phyloP scores from a whole-genome alignment of 2,329 filamentous ascomycete species.

The Nothopassalora personata region DNA sequence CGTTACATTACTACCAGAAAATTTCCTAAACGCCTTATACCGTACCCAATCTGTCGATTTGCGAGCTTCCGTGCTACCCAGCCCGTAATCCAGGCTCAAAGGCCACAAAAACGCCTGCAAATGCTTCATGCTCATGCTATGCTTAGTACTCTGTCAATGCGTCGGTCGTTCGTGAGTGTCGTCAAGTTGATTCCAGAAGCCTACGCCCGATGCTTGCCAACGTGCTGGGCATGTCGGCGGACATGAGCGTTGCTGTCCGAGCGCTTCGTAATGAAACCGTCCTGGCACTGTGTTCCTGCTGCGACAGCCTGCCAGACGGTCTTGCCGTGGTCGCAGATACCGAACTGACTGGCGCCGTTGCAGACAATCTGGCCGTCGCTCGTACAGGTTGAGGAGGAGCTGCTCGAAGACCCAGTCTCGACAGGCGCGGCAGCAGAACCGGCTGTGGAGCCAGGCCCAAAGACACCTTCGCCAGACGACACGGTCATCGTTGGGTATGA shows the following conservation, averaged over 20 bases:
- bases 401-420: conserved; percentile 5
- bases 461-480: conserved; percentile 3
- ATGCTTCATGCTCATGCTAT: not conserved
- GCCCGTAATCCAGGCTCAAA: not conserved
- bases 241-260: conserved; percentile 6
- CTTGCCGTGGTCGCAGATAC: conserved; percentile 40
- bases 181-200: not conserved
- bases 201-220: not conserved
- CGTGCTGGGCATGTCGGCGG: conserved; percentile 11
- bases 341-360: conserved; percentile 38
- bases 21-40: not conserved
- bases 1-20: not conserved
- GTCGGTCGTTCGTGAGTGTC: not conserved
- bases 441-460: conserved; percentile 3
- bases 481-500: conserved; percentile 2
- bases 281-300: conserved; percentile 41
- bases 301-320: conserved; percentile 40
- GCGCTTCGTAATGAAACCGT: conserved; percentile 33
- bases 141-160: not conserved
- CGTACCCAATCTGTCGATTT: not conserved
- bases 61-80: not conserved
- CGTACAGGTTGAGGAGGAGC: not conserved
- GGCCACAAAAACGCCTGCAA: not conserved
- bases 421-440: conserved; percentile 8
- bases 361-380: conserved; percentile 35